phyloP scores from a whole-genome alignment of 495 filamentous ascomycete genomes.

The Apiosordaria backusii region DNA sequence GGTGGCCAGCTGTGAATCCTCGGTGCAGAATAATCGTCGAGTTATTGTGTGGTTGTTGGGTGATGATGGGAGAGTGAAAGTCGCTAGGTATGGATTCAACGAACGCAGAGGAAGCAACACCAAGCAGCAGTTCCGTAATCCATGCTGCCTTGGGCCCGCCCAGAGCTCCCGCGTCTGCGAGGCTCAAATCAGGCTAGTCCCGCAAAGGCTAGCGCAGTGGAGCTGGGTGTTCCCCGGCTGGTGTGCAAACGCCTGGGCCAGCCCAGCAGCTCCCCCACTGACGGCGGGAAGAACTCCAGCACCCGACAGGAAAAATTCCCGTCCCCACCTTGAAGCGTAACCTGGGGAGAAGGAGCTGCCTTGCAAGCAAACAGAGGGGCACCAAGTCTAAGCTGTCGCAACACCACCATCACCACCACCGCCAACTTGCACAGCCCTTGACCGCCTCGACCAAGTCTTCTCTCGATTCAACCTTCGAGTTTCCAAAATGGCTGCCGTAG shows the following conservation, averaged over 20 bases:
- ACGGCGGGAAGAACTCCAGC: conserved; percentile 29
- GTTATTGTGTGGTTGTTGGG: conserved; percentile 22
- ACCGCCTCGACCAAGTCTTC: conserved; percentile 15
- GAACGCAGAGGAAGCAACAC: conserved; percentile 19
- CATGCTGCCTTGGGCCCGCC: conserved; percentile 36
- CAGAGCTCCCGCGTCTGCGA: conserved; percentile 24
- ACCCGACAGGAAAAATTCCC: conserved; percentile 32
- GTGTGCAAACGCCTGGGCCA: conserved; percentile 15
- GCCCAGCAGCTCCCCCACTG: conserved; percentile 7
- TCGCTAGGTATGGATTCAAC: conserved; percentile 11
- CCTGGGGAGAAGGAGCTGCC: conserved; percentile 27
- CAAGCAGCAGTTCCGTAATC: conserved; percentile 34
- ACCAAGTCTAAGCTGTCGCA: conserved; percentile 14
- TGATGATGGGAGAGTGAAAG: conserved; percentile 11
- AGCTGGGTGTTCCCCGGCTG: background rate
- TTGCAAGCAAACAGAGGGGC: conserved; percentile 21
- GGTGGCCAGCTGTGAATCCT: background rate
- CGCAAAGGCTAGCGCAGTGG: conserved; percentile 18
- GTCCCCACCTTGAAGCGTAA: conserved; percentile 26
- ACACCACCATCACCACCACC: conserved; percentile 1
- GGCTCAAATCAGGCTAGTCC: conserved; percentile 28
- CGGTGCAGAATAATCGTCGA: background rate
- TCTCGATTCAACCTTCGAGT: conserved; percentile 1
- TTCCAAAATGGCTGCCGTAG: conserved; percentile 60
- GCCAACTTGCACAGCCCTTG: conserved; percentile 5